These are phyloP conservation scores for Alternaria gaisen DNA, from an alignment of 2,329 filamentous ascomycete species.

Conservation along the genomic window DNA sequence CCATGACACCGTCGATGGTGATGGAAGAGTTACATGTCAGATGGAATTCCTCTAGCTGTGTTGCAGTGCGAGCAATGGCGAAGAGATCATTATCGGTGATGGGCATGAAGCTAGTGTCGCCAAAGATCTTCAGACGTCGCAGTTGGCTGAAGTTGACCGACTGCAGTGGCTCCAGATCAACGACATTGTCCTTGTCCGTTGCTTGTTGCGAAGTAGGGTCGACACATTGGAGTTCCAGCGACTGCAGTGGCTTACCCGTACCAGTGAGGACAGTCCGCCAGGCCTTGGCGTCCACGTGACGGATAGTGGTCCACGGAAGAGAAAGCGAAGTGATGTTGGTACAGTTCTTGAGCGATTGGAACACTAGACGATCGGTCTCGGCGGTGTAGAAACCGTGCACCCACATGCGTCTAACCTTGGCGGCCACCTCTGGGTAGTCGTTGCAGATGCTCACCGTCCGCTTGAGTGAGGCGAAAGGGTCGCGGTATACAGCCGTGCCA, in stretches of 20 bases:
- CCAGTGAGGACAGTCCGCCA: conserved; percentile 60
- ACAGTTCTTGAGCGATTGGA: conserved; percentile 59
- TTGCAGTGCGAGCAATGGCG: conserved; percentile 61
- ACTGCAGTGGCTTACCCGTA: conserved; percentile 56
- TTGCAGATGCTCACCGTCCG: conserved; percentile 58
- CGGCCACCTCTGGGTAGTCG: conserved; percentile 56
- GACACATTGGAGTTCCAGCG: conserved; percentile 61
- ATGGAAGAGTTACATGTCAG: conserved; percentile 63
- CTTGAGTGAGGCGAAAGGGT: conserved; percentile 61
- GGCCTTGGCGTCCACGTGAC: conserved; percentile 58
- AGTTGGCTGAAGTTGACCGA: conserved; percentile 61
- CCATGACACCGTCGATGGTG: conserved; percentile 62
- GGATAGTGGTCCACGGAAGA: conserved; percentile 63
- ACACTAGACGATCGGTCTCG: conserved; percentile 60
- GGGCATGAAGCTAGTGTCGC: conserved; percentile 63
- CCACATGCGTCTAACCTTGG: conserved; percentile 62
- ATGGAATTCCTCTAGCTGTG: conserved; percentile 62
- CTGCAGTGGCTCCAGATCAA: conserved; percentile 56
- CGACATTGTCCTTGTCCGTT: conserved; percentile 49
- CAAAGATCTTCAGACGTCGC: conserved; percentile 63
- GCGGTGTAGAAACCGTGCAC: conserved; percentile 64
- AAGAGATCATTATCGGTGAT: conserved; percentile 60
- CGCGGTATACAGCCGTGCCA: conserved; percentile 61
- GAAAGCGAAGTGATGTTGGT: conserved; percentile 58
- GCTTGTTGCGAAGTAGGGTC: conserved; percentile 59